These are phyloP conservation scores for Lactarius tabidus DNA, from an alignment of 768 basidiomycete genomes.

Conservation along the genomic window DNA sequence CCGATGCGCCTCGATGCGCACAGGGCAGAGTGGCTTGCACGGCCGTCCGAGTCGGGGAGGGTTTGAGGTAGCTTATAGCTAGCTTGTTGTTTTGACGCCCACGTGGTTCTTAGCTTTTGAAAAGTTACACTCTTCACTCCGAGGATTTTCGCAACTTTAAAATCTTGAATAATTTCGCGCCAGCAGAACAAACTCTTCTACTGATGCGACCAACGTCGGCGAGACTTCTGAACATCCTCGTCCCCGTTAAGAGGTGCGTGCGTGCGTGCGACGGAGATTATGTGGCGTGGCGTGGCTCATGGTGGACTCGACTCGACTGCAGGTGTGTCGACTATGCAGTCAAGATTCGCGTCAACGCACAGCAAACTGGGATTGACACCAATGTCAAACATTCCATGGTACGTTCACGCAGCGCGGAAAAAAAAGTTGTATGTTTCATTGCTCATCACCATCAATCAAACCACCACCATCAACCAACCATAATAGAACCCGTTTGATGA, in stretches of 20 bases:
- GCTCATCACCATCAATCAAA: not conserved
- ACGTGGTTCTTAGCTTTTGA: not conserved
- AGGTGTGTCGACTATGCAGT: slow-evolving; percentile 96
- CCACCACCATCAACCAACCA: not conserved
- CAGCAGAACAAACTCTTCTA: not conserved
- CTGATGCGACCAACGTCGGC: slow-evolving; percentile 71
- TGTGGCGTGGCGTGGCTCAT: not conserved
- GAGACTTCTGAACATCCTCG: slow-evolving; percentile 81
- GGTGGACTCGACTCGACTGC: slow-evolving; percentile 16
- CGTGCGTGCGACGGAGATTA: not conserved
- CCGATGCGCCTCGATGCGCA: slow-evolving; percentile 25
- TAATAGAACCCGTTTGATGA: slow-evolving; percentile 96
- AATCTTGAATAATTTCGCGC: not conserved
- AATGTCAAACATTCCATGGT: slow-evolving; percentile 99
- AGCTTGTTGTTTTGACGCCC: no score
- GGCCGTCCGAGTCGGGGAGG: not conserved
- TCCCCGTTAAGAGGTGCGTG: slow-evolving; percentile 89
- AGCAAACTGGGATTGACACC: slow-evolving; percentile 92
- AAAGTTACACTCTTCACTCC: not conserved
- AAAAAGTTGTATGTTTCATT: not conserved
- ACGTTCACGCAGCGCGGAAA: slow-evolving; percentile 31
- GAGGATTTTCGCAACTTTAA: slow-evolving; percentile 7
- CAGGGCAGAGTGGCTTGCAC: slow-evolving; percentile 32
- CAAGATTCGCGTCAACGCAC: slow-evolving; percentile 95
- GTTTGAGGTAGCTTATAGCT: no score